Conservation (phyloP, 495 filamentous ascomycete species). For the Amphirosellinia nigrospora region DNA sequence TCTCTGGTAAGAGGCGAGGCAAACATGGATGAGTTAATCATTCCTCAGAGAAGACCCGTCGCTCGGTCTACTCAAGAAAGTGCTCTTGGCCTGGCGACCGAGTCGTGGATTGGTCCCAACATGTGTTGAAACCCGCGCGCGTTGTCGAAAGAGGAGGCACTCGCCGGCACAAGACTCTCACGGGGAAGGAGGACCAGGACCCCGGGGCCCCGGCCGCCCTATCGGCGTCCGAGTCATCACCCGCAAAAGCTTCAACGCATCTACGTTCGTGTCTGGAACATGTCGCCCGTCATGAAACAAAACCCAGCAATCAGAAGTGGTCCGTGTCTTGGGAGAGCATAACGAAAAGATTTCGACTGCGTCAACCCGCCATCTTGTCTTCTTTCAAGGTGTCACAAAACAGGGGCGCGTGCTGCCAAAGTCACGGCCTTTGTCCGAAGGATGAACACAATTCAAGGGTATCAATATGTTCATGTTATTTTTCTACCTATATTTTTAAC, state of each 20-base stretch:
- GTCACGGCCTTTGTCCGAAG: not conserved
- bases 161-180: conserved; percentile 42
- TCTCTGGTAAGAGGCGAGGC: conserved; percentile 64
- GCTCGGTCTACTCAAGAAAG: conserved; percentile 18
- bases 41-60: conserved; percentile 39
- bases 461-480: not conserved
- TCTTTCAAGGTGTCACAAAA: conserved; percentile 38
- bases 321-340: conserved; percentile 41
- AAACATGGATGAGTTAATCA: conserved; percentile 40
- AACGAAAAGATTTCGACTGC: conserved; percentile 27
- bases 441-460: not conserved
- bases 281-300: conserved; percentile 39
- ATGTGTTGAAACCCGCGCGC: conserved; percentile 35
- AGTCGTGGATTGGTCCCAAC: conserved; percentile 27
- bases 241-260: conserved; percentile 37
- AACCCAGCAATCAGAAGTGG: conserved; percentile 35
- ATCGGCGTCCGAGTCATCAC: conserved; percentile 36
- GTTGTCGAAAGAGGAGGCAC: conserved; percentile 32
- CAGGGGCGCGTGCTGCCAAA: not conserved
- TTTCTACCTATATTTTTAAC: not conserved
- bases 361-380: conserved; percentile 28
- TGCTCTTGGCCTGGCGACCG: not conserved
- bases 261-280: conserved; percentile 41
- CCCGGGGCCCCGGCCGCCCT: conserved; percentile 37
- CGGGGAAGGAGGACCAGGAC: conserved; percentile 44